phyloP scores from a whole-genome alignment of 176 grass and related monocot species.

The Zea mays region Zm-B73-REFERENCE-NAM-5.0 NC_050100.1:205713501-205714000 shows the following conservation, averaged over 20 bases:
- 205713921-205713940: conserved; percentile 29
- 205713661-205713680: background rate
- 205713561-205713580: conserved; percentile 24
- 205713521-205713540: background rate
- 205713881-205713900: background rate
- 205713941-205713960: conserved; percentile 36
- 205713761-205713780: conserved; percentile 10
- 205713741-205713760: conserved; percentile 5
- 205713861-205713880: conserved; percentile 7
- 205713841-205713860: conserved; percentile 31
- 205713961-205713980: conserved; percentile 11
- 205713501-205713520: conserved; percentile 40
- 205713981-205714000: conserved; percentile 39
- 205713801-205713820: background rate
- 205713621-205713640: conserved; percentile 18
- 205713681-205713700: background rate
- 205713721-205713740: background rate
- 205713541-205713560: background rate
- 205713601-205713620: conserved; percentile 22
- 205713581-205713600: conserved; percentile 32
- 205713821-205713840: conserved; percentile 42
- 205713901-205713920: conserved; percentile 9
- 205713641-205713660: background rate
- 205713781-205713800: too few species aligned
- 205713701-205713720: conserved; percentile 12